phyloP scores from a whole-genome alignment of 2,329 filamentous ascomycete genomes.

The Xylariomycetidae sp. region DNA sequence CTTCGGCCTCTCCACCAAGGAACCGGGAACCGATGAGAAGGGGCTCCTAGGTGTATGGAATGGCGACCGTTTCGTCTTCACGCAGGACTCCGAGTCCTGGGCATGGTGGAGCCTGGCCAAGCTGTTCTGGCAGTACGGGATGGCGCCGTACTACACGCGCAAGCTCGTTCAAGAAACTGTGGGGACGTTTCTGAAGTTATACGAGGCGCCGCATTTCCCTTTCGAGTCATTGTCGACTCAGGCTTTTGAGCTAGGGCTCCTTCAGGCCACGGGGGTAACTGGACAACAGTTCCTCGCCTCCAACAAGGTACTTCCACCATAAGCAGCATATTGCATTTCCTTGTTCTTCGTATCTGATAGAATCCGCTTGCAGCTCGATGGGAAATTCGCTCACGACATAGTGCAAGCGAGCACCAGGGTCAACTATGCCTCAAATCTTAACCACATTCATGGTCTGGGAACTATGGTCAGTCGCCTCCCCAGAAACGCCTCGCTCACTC shows the following conservation, averaged over 20 bases:
- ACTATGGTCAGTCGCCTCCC: too few species aligned
- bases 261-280: conserved; percentile 62
- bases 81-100: conserved; percentile 52
- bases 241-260: conserved; percentile 62
- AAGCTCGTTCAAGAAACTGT: conserved; percentile 68
- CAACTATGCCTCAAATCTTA: conserved; percentile 89
- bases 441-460: conserved; percentile 81
- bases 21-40: conserved; percentile 41
- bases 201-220: conserved; percentile 77
- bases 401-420: conserved; percentile 88
- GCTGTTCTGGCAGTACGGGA: conserved; percentile 80
- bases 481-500: conserved; percentile 4
- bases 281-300: conserved; percentile 67
- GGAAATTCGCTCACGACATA: conserved; percentile 70
- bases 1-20: conserved; percentile 63
- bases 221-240: conserved; percentile 71
- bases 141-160: conserved; percentile 69
- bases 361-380: conserved; percentile 44
- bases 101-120: conserved; percentile 79
- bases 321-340: neutral
- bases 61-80: conserved; percentile 68
- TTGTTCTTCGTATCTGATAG: neutral
- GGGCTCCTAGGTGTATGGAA: conserved; percentile 78
- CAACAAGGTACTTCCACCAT: conserved; percentile 46
- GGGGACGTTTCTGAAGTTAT: conserved; percentile 71